Evolutionary conservation across 148 eudicot genomes (phyloP).

Genomic region (Nyssa sinensis): DNA sequence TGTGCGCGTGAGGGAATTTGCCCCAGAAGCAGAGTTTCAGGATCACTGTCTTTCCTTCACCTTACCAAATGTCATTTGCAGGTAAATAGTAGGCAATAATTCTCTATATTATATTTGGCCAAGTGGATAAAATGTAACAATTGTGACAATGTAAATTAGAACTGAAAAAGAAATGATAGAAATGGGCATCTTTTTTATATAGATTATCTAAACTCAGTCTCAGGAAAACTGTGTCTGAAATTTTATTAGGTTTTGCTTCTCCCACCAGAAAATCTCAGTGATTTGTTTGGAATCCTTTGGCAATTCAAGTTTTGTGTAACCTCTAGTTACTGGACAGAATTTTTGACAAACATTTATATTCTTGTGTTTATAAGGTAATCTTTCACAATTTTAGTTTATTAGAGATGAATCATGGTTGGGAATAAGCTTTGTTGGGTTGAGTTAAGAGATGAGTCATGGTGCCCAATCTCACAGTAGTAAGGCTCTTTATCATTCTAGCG

Average conservation of each 20-base stretch:
- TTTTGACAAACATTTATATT: background rate
- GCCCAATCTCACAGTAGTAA: too few species aligned
- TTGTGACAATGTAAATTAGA: too few species aligned
- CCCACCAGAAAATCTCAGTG: background rate
- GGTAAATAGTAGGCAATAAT: conserved; percentile 36
- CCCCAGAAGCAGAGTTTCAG: conserved; percentile 90
- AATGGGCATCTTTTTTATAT: too few species aligned
- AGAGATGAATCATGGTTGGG: too few species aligned
- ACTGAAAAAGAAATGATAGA: background rate
- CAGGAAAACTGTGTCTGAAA: too few species aligned
- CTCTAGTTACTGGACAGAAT: background rate
- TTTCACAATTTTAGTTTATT: too few species aligned
- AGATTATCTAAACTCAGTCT: too few species aligned
- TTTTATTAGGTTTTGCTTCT: too few species aligned
- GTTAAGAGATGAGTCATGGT: too few species aligned
- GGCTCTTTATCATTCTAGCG: background rate
- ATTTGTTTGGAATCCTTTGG: too few species aligned
- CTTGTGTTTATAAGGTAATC: background rate
- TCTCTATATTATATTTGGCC: conserved; percentile 9
- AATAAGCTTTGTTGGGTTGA: too few species aligned
- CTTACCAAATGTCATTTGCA: conserved; percentile 89
- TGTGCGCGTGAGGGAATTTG: conserved; percentile 79
- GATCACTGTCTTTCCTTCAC: conserved; percentile 44
- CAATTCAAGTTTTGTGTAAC: background rate
- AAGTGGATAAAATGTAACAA: background rate